Conservation (phyloP, 768 basidiomycete species). For the Asterophora parasitica region DNA sequence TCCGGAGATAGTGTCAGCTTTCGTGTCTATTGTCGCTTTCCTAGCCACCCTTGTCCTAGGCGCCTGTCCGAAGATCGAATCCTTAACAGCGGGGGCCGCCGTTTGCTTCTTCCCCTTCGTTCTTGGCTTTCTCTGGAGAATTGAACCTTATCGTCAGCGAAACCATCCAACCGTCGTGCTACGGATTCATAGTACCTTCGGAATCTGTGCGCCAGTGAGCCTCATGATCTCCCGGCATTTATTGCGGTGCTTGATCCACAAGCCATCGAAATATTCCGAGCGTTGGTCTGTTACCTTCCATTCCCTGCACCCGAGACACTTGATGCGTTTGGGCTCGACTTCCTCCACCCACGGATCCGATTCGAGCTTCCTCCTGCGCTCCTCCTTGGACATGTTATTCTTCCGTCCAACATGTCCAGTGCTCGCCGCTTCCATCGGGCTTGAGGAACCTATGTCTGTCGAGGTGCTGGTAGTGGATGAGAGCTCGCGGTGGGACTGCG, state of each 20-base stretch:
- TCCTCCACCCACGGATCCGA: conserved; percentile 7
- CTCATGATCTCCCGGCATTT: conserved; percentile 7
- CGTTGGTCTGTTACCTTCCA: conserved; percentile 12
- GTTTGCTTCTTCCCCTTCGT: too few species aligned
- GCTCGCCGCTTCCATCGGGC: neutral
- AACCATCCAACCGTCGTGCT: too few species aligned
- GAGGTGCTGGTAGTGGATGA: too few species aligned
- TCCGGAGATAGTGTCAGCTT: too few species aligned
- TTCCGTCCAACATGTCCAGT: neutral
- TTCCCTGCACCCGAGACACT: conserved; percentile 4
- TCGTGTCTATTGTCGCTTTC: too few species aligned
- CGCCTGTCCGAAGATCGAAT: too few species aligned
- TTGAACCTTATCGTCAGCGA: too few species aligned
- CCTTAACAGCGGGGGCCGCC: too few species aligned
- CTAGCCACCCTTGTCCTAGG: too few species aligned
- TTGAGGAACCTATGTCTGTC: too few species aligned
- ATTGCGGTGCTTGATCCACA: conserved; percentile 11
- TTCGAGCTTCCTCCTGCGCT: conserved; percentile 6
- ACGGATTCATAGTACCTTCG: neutral
- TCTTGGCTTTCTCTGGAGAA: too few species aligned
- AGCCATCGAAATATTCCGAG: conserved; percentile 4
- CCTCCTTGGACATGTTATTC: conserved; percentile 7
- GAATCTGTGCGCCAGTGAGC: conserved; percentile 6
- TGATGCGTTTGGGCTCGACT: conserved; percentile 3
- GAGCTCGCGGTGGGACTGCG: too few species aligned